Conservation (phyloP, 768 basidiomycete genomes). For the Lactarius pseudohatsudake region DNA sequence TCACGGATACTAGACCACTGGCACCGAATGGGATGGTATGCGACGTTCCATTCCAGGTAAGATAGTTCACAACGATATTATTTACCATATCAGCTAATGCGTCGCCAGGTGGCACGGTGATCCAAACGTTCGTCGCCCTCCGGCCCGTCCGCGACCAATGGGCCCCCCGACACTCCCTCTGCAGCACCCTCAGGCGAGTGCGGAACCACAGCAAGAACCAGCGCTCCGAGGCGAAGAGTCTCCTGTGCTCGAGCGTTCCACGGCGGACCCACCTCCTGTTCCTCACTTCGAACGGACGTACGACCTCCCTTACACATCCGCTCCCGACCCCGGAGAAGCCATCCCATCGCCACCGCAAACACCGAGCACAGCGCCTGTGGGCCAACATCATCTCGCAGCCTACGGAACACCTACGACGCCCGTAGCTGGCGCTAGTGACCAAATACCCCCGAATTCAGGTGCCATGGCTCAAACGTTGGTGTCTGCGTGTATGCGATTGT, state of each 20-base stretch:
- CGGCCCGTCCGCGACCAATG: constrained; percentile 28
- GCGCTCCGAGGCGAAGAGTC: constrained; percentile 25
- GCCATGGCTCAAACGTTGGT: constrained; percentile 56
- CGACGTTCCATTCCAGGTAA: constrained; percentile 66
- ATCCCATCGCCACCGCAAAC: constrained; percentile 30
- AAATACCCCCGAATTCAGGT: constrained; percentile 47
- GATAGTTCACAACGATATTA: constrained; percentile 21
- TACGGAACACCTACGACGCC: constrained; percentile 23
- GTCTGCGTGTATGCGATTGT: constrained; percentile 54
- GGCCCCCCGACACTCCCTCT: constrained; percentile 26
- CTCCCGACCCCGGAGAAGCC: constrained; percentile 26
- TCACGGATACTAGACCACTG: constrained; percentile 77
- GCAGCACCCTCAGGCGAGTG: constrained; percentile 21
- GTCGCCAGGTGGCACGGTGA: constrained; percentile 29
- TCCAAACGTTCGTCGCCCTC: constrained; percentile 28
- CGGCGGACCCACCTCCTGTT: constrained; percentile 25
- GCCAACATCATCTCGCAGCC: constrained; percentile 20
- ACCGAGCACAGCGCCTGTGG: constrained; percentile 23
- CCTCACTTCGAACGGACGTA: constrained; percentile 27
- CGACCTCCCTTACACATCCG: constrained; percentile 18
- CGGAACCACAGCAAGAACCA: constrained; percentile 22
- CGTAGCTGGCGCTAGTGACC: constrained; percentile 36
- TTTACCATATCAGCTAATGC: constrained; percentile 6
- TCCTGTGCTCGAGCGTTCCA: constrained; percentile 21
- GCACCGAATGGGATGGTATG: constrained; percentile 77